A percentile compares a stretch with the other conserved stretches of the same genome.
phyloP scores from a whole-genome alignment of 2,329 filamentous ascomycete genomes.

The Aspergillus nomiae region DNA sequence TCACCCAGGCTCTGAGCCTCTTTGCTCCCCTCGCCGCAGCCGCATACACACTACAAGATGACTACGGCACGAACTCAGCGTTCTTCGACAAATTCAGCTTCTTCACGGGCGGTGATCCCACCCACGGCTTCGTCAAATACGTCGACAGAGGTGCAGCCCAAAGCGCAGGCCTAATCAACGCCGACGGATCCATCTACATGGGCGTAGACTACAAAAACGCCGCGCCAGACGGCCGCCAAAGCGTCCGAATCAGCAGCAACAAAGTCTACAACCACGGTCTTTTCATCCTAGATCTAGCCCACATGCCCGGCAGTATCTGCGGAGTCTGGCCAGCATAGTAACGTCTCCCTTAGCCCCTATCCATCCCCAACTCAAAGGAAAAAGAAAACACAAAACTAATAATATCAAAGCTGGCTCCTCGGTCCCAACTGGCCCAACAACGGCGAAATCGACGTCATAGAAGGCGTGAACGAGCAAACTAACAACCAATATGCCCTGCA shows the following conservation, averaged over 20 bases:
- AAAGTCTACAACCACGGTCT: conserved; percentile 66
- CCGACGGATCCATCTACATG: conserved; percentile 63
- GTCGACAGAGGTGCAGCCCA: conserved; percentile 61
- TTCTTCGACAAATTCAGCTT: conserved; percentile 59
- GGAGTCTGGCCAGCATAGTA: conserved; percentile 73
- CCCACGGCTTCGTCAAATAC: conserved; percentile 73
- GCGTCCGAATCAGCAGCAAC: conserved; percentile 70
- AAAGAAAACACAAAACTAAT: background rate
- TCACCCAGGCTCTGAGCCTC: conserved; percentile 32
- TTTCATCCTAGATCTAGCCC: conserved; percentile 70
- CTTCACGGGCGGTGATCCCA: conserved; percentile 64
- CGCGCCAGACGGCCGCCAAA: conserved; percentile 64
- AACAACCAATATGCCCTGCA: conserved; percentile 68
- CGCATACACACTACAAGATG: conserved; percentile 48
- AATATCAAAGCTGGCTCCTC: conserved; percentile 52
- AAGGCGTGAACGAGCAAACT: conserved; percentile 68
- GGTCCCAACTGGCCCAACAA: conserved; percentile 69
- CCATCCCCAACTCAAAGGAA: background rate
- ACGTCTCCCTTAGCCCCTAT: background rate
- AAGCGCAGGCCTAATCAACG: conserved; percentile 59
- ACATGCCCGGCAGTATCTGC: conserved; percentile 72
- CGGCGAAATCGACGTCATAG: conserved; percentile 80
- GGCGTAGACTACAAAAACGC: conserved; percentile 66
- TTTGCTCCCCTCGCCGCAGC: conserved; percentile 35
- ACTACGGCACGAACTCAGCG: conserved; percentile 45